Evolutionary conservation across 2,329 filamentous ascomycete species (phyloP).

Genomic region (Ramularia collo-cygni): DNA sequence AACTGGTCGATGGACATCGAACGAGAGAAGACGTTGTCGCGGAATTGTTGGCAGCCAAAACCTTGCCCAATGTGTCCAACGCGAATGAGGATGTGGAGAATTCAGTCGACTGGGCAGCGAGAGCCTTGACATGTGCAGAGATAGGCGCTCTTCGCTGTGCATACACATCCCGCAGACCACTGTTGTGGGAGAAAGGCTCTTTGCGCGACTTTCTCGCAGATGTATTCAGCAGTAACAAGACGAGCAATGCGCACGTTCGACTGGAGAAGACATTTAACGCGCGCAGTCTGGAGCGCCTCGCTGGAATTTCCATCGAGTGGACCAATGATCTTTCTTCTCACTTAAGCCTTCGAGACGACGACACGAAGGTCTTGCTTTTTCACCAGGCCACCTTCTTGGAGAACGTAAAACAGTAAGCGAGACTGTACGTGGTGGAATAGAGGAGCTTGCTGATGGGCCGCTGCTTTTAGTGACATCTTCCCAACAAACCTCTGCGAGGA

Average conservation of each 20-base stretch:
- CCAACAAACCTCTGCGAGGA: conserved; percentile 31
- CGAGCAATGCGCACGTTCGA: conserved; percentile 1
- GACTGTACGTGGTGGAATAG: background rate
- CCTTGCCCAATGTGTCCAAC: background rate
- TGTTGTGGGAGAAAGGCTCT: conserved; percentile 5
- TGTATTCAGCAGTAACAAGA: conserved; percentile 1
- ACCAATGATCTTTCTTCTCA: conserved; percentile 40
- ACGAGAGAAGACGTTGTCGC: conserved; percentile 1
- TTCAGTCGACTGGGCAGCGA: conserved; percentile 3
- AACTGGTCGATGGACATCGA: background rate
- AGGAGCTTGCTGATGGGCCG: background rate
- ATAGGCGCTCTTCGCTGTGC: conserved; percentile 3
- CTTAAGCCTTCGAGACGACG: conserved; percentile 32
- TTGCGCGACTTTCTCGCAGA: conserved; percentile 4
- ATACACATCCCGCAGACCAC: conserved; percentile 5
- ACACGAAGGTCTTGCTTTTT: conserved; percentile 33
- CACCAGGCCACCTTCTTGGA: conserved; percentile 36
- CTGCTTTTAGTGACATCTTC: conserved; percentile 21
- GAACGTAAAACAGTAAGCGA: conserved; percentile 18
- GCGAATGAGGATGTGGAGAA: background rate
- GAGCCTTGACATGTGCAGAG: conserved; percentile 4
- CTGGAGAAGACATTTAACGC: conserved; percentile 8
- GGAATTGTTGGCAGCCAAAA: background rate
- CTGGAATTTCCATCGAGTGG: conserved; percentile 32
- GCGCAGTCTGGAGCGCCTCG: conserved; percentile 20